These are phyloP conservation scores for Gossypium schwendimanii DNA, from an alignment of 441 rosid genomes.

Conservation along the genomic window DNA sequence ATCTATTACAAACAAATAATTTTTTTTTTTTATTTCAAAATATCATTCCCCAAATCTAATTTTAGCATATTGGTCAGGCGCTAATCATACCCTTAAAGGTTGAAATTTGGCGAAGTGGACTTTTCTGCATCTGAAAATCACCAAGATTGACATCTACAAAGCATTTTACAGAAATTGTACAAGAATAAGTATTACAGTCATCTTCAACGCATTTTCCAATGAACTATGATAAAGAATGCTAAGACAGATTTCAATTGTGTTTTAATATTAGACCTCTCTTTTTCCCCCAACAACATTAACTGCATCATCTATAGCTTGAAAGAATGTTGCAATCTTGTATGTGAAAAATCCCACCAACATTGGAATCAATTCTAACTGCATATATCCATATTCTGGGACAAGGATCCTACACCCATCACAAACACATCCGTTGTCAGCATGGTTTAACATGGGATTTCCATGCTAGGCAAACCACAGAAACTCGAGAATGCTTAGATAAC, in stretches of 20 bases:
- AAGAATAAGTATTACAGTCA: not conserved
- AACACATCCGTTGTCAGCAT: conserved; percentile 12
- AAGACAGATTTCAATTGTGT: not conserved
- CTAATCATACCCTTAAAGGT: too few relatives aligned
- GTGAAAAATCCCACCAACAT: conserved; percentile 92
- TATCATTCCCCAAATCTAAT: too few relatives aligned
- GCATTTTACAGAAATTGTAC: not conserved
- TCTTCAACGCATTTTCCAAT: not conserved
- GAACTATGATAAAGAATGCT: not conserved
- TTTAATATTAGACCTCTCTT: conserved; percentile 19
- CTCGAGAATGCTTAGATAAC: not conserved
- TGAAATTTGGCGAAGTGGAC: not conserved
- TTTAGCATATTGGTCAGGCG: too few relatives aligned
- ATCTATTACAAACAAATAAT: too few relatives aligned
- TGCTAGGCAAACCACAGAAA: not conserved
- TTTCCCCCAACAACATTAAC: conserved; percentile 33
- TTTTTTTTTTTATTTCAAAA: too few relatives aligned
- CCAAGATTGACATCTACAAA: not conserved
- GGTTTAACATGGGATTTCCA: not conserved
- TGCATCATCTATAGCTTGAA: conserved; percentile 69
- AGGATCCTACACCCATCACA: conserved; percentile 46
- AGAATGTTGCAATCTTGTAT: conserved; percentile 76
- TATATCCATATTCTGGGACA: conserved; percentile 69
- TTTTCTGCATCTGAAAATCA: too few relatives aligned
- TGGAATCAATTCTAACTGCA: conserved; percentile 77